Percentiles rank a stretch among this genome's conserved stretches.
Evolutionary conservation across 129 eudicot species (phyloP).

Genomic region (Smallanthus sonchifolius): DNA sequence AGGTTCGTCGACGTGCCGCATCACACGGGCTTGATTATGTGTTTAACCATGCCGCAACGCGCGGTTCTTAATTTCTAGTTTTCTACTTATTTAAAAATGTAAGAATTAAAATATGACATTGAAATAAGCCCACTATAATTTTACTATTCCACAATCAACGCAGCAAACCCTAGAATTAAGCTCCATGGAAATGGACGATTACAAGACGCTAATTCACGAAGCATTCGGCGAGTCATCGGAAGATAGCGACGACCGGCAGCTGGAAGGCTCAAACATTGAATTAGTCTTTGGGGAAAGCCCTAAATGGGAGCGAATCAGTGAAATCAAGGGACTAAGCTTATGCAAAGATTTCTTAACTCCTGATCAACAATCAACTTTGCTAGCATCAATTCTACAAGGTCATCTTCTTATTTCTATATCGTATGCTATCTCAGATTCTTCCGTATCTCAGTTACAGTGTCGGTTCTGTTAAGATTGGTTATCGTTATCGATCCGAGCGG

Average conservation of each 20-base stretch:
- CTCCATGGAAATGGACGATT: slow-evolving; percentile 17
- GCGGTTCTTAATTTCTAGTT: no score
- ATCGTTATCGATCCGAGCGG: neutral
- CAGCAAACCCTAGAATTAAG: slow-evolving; percentile 12
- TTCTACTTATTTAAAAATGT: no score
- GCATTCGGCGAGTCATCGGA: slow-evolving; percentile 50
- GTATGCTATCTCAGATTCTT: neutral
- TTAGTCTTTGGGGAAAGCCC: slow-evolving; percentile 44
- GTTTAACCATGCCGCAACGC: no score
- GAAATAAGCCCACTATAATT: no score
- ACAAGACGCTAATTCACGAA: slow-evolving; percentile 18
- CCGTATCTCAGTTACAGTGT: neutral
- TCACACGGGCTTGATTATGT: no score
- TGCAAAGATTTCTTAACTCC: slow-evolving; percentile 59
- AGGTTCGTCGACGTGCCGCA: no score
- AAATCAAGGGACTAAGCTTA: slow-evolving; percentile 61
- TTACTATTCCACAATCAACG: neutral
- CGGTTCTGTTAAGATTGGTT: neutral
- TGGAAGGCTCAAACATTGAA: neutral
- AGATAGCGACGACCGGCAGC: slow-evolving; percentile 33
- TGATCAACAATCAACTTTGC: slow-evolving; percentile 56
- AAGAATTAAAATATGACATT: no score
- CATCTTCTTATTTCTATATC: no score
- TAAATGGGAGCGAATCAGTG: slow-evolving; percentile 49
- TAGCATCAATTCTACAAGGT: slow-evolving; percentile 63